Percentiles rank a stretch among this genome's conserved stretches.
phyloP scores from a whole-genome alignment of 495 filamentous ascomycete genomes.

The Penicillium soppii region DNA sequence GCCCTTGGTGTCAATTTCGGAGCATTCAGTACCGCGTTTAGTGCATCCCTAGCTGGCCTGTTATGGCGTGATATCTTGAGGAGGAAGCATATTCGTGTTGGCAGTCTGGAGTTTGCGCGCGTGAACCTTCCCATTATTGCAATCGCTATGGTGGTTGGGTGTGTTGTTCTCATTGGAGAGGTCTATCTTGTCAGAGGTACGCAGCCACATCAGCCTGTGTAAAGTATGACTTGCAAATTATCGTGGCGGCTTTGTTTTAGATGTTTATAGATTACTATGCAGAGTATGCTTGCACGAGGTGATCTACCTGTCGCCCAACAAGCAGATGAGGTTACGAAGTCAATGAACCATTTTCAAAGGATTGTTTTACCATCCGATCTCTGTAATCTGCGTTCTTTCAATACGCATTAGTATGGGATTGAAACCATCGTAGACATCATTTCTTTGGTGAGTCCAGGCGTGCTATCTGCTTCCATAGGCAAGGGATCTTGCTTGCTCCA shows the following conservation, averaged over 20 bases:
- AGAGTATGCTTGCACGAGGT: neutral
- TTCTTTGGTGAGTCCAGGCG: constrained; percentile 43
- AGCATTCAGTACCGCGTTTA: constrained; percentile 66
- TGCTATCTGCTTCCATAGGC: constrained; percentile 46
- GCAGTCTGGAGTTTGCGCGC: constrained; percentile 56
- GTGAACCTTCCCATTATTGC: constrained; percentile 67
- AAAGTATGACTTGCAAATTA: neutral
- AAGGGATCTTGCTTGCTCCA: constrained; percentile 28
- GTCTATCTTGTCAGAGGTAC: constrained; percentile 51
- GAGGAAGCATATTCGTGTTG: constrained; percentile 60
- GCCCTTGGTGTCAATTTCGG: constrained; percentile 68
- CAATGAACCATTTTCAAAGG: neutral
- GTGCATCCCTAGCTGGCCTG: constrained; percentile 63
- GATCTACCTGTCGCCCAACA: neutral
- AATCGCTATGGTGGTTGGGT: constrained; percentile 63
- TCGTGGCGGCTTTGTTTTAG: neutral
- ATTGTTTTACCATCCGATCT: too few relatives aligned
- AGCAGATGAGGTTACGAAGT: constrained; percentile 6
- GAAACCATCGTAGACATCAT: neutral
- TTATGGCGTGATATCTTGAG: constrained; percentile 65
- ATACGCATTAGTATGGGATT: neutral
- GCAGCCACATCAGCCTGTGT: constrained; percentile 15
- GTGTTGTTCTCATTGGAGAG: constrained; percentile 56
- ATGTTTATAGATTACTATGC: constrained; percentile 1
- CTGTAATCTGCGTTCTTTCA: too few relatives aligned